Evolutionary conservation across 2,329 filamentous ascomycete species (phyloP).

Genomic region (Pseudogymnoascus sp.): DNA sequence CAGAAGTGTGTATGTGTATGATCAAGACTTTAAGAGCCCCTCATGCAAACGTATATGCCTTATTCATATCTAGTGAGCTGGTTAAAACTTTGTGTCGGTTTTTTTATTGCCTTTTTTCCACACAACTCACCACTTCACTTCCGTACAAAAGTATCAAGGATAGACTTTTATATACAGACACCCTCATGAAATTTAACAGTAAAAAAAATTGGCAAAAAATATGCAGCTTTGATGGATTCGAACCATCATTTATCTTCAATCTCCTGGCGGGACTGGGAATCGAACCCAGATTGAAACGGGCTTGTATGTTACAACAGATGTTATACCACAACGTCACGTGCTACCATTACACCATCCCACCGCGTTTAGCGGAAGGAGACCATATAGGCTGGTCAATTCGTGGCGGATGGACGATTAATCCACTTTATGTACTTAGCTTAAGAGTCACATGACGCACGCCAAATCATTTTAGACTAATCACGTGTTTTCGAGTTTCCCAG

Average conservation of each 20-base stretch:
- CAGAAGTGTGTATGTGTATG: too few species aligned
- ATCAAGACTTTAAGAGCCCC: too few species aligned
- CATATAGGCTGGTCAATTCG: constrained; percentile 1
- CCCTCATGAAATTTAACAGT: neutral
- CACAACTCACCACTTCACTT: neutral
- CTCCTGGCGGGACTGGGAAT: constrained; percentile 28
- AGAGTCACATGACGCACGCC: neutral
- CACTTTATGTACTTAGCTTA: neutral
- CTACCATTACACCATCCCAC: constrained; percentile 9
- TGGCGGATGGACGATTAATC: neutral
- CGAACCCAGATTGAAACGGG: constrained; percentile 29
- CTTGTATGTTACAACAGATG: constrained; percentile 14
- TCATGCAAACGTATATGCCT: too few species aligned
- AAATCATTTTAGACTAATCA: neutral
- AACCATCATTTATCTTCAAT: constrained; percentile 22
- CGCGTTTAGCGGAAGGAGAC: constrained; percentile 2
- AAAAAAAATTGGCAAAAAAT: constrained; percentile 17
- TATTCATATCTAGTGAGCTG: too few species aligned
- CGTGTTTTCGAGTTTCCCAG: neutral
- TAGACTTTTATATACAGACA: too few species aligned
- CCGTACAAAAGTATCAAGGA: too few species aligned
- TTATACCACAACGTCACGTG: constrained; percentile 20
- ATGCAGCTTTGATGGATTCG: constrained; percentile 17
- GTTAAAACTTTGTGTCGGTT: too few species aligned
- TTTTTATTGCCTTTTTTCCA: too few species aligned